Conservation (phyloP, 2,329 filamentous ascomycete genomes). For the Amylocarpus encephaloides region DNA sequence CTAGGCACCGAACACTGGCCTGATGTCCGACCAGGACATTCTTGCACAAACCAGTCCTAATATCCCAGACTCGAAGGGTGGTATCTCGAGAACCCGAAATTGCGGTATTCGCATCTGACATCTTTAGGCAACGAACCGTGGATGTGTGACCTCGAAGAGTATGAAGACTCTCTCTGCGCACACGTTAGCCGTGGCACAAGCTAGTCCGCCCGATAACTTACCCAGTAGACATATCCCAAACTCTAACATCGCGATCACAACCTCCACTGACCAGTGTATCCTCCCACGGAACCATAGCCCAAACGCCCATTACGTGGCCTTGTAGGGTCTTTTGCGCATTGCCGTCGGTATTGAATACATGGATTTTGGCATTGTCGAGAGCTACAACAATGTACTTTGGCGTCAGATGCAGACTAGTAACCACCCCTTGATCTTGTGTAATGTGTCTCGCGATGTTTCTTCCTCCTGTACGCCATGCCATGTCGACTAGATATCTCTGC, state of each 20-base stretch:
- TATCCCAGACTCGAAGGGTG: conserved; percentile 91
- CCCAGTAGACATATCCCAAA: conserved; percentile 95
- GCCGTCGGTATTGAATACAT: conserved; percentile 92
- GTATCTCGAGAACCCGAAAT: conserved; percentile 96
- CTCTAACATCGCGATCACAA: conserved; percentile 91
- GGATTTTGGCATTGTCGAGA: conserved; percentile 95
- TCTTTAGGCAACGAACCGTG: conserved; percentile 93
- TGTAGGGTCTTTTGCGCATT: conserved; percentile 82
- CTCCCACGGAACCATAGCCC: conserved; percentile 98
- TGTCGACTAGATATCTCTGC: conserved; percentile 93
- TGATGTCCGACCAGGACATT: conserved; percentile 93
- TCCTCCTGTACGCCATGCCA: conserved; percentile 92
- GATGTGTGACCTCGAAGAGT: conserved; percentile 92
- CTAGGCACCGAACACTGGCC: conserved; percentile 88
- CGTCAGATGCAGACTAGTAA: conserved; percentile 90
- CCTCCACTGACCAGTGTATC: conserved; percentile 93
- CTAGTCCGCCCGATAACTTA: conserved; percentile 41
- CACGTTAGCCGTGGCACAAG: conserved; percentile 25
- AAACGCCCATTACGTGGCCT: conserved; percentile 98
- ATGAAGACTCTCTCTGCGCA: conserved; percentile 61
- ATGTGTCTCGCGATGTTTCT: conserved; percentile 78
- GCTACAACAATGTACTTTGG: conserved; percentile 96
- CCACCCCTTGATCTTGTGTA: conserved; percentile 92
- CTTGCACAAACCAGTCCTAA: conserved; percentile 77
- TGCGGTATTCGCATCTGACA: conserved; percentile 88